phyloP scores from a whole-genome alignment of 495 filamentous ascomycete species.

The Talaromyces proteolyticus region DNA sequence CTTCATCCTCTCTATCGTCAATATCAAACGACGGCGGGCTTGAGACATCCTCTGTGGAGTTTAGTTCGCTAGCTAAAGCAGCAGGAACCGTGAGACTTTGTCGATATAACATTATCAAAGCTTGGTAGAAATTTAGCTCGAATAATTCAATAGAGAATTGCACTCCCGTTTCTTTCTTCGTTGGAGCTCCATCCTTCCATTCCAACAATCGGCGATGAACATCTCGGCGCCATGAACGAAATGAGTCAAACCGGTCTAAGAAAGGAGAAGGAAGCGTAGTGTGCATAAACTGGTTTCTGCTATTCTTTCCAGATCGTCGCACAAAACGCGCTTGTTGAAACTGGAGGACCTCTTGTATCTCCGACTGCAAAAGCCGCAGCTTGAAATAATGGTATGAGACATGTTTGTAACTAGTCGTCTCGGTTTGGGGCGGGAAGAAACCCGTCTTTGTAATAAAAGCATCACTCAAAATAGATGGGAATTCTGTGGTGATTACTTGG shows the following conservation, averaged over 20 bases:
- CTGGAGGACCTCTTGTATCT: slow-evolving; percentile 90
- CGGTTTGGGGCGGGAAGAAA: slow-evolving; percentile 50
- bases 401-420: slow-evolving; percentile 73
- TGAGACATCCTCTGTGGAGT: slow-evolving; percentile 59
- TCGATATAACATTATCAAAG: slow-evolving; percentile 93
- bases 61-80: slow-evolving; percentile 72
- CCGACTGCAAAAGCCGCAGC: slow-evolving; percentile 85
- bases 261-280: slow-evolving; percentile 79
- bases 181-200: slow-evolving; percentile 82
- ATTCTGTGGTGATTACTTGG: slow-evolving; percentile 89
- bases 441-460: slow-evolving; percentile 83
- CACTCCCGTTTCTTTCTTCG: slow-evolving; percentile 72
- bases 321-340: slow-evolving; percentile 67
- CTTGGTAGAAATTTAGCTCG: slow-evolving; percentile 96
- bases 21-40: slow-evolving; percentile 53
- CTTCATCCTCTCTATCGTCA: slow-evolving; percentile 73
- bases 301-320: slow-evolving; percentile 46
- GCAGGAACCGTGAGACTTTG: slow-evolving; percentile 87
- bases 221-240: slow-evolving; percentile 82
- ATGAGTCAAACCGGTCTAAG: slow-evolving; percentile 74
- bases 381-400: slow-evolving; percentile 90
- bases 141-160: slow-evolving; percentile 81
- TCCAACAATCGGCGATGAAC: slow-evolving; percentile 77
- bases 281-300: slow-evolving; percentile 65
- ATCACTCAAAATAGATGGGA: slow-evolving; percentile 83